Base-by-base conservation (phyloP, 495 filamentous ascomycete genomes). In the Aspergillus cavernicola region DNA sequence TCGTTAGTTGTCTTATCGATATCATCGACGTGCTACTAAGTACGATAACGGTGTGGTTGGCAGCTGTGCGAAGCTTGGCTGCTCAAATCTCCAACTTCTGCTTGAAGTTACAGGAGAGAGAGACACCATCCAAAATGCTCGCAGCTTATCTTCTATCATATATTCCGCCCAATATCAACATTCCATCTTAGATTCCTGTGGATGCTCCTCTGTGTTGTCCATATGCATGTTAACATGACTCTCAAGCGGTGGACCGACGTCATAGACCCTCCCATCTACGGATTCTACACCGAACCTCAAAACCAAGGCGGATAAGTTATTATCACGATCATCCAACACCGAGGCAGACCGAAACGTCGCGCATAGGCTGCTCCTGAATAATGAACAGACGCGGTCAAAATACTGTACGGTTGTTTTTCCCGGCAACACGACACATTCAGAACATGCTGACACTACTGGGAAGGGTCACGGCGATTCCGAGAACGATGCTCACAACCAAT, bases 401-500 rank as follows among this genome's bases (percentile, higher is more conserved):
- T 33, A 23, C 46, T 24, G 53, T 56, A 60, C 26, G 29, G 36
- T 26, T 46, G 31, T 40, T 36, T 41, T 20, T 28, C 29, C n/a
- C n/a, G n/a, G n/a, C n/a, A n/a, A n/a, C n/a, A n/a, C n/a, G 26
- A n/a, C 7, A 54, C 16, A 13, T n/a, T 24, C 20, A 39, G 7
- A 22, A 22, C n/a, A 40, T 6, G 19, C 52, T 60, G 52, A 58
- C 50, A 31, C 28, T 40, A 12, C 29, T 20, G 15, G 31, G 31
- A 28, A 73, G 67, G 63, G 53, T 36, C 52, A 66, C 48, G 74
- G 65, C 52, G 69, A 61, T 43, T 59, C 57, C 36, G 68, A 60
- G 26, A 76, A 69, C 48, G 77, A 80, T 20, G 56, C 62, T 18
- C 73, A 74, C 52, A 71, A 78, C 51, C 73, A 73, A 12, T 63